phyloP scores from a whole-genome alignment of 768 basidiomycete species.

The Thelephora ganbajun region DNA sequence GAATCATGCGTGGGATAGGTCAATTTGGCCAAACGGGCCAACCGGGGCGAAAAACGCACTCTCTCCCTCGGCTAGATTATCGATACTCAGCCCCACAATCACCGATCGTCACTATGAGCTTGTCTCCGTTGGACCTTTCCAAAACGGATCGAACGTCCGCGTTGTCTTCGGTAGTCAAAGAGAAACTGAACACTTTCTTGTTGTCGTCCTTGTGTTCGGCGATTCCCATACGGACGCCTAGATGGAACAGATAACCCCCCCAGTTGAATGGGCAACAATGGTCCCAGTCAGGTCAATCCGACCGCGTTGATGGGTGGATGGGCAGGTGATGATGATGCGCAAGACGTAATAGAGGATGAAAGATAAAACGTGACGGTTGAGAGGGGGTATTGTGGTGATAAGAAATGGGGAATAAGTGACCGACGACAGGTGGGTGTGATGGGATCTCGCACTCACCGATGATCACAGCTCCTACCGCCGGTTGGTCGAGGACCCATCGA shows the following conservation, averaged over 20 bases:
- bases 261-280: slow-evolving; percentile 1
- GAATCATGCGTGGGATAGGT: too few species aligned
- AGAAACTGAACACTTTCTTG: slow-evolving; percentile 42
- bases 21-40: too few species aligned
- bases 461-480: slow-evolving; percentile 65
- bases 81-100: slow-evolving; percentile 84
- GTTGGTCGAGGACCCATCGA: slow-evolving; percentile 73
- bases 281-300: too few species aligned
- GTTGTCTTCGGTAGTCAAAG: slow-evolving; percentile 40
- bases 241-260: not conserved
- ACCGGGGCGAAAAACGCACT: too few species aligned
- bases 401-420: not conserved
- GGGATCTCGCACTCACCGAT: slow-evolving; percentile 33
- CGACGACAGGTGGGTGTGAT: slow-evolving; percentile 3
- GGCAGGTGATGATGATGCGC: too few species aligned
- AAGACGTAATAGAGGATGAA: not conserved
- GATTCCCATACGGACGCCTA: slow-evolving; percentile 63
- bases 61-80: slow-evolving; percentile 14
- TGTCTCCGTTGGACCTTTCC: slow-evolving; percentile 42
- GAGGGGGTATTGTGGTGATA: not conserved
- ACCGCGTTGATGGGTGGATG: too few species aligned
- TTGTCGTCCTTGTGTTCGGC: slow-evolving; percentile 67
- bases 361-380: not conserved
- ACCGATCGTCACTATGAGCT: slow-evolving; percentile 54
- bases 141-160: slow-evolving; percentile 51